Percentiles rank a stretch among this genome's conserved stretches.
phyloP scores from a whole-genome alignment of 2,329 filamentous ascomycete species.

The Fusarium lateritium region DNA sequence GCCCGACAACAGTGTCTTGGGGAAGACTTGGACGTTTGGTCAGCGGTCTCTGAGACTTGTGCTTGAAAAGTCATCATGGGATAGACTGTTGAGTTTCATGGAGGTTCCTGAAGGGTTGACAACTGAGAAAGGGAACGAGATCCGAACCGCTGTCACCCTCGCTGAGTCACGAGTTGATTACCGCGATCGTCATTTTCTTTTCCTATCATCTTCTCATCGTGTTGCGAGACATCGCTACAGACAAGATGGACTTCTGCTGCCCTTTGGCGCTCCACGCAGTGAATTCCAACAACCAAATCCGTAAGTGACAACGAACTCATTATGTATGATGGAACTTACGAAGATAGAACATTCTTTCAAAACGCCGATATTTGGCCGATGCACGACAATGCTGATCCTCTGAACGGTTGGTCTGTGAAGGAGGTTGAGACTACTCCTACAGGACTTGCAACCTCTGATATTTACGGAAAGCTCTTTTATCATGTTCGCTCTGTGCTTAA shows the following conservation, averaged over 20 bases:
- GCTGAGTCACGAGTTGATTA: not conserved
- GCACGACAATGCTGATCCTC: constrained; percentile 1
- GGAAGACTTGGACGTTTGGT: not conserved
- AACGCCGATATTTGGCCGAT: constrained; percentile 4
- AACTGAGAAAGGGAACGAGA: not conserved
- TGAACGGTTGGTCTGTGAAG: constrained; percentile 7
- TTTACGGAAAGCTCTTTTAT: constrained; percentile 28
- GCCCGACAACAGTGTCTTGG: rapidly evolving
- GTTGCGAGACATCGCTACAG: not conserved
- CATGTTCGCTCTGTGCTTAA: not conserved
- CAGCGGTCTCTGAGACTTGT: not conserved
- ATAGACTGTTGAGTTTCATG: not conserved
- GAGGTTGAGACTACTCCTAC: constrained; percentile 1
- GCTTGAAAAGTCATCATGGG: constrained; percentile 9
- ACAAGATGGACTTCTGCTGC: constrained; percentile 23
- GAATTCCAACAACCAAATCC: constrained; percentile 16
- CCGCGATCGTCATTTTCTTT: not conserved
- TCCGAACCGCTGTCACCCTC: not conserved
- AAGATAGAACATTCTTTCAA: constrained; percentile 5
- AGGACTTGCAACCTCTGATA: constrained; percentile 12
- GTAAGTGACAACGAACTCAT: not conserved
- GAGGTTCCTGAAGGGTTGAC: constrained; percentile 5
- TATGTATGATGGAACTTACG: rapidly evolving
- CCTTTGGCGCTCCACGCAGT: constrained; percentile 5
- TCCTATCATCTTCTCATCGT: not conserved